phyloP scores from a whole-genome alignment of 2,329 filamentous ascomycete genomes.

The Esteya vermicola region DNA sequence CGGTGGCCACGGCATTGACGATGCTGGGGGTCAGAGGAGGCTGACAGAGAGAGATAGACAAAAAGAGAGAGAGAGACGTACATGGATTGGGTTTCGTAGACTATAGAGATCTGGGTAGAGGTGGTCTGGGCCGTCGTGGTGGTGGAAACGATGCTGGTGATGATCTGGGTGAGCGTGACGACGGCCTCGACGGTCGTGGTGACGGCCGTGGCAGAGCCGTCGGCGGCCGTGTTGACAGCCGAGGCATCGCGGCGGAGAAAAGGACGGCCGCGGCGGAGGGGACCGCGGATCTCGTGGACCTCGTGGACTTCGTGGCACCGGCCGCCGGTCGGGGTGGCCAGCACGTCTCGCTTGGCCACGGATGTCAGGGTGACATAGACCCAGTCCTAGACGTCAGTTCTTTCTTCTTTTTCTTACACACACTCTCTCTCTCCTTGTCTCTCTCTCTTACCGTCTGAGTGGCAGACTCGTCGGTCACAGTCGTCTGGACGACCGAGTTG shows the following conservation, averaged over 20 bases:
- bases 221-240: neutral
- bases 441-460: constrained; percentile 10
- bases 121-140: constrained; percentile 1
- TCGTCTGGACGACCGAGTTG: constrained; percentile 7
- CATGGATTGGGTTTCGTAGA: constrained; percentile 8
- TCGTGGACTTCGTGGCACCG: too few species aligned
- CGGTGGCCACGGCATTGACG: constrained; percentile 9
- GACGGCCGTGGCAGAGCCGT: constrained; percentile 1
- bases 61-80: constrained; percentile 3
- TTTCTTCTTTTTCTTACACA: too few species aligned
- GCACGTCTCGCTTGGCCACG: constrained; percentile 2
- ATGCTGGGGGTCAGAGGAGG: constrained; percentile 1
- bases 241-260: neutral
- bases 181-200: constrained; percentile 5
- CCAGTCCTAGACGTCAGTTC: constrained; percentile 6
- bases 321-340: too few species aligned
- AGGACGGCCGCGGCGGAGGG: neutral
- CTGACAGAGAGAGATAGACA: neutral
- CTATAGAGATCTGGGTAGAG: constrained; percentile 2
- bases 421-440: too few species aligned
- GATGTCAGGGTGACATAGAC: constrained; percentile 6
- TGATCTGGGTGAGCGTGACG: constrained; percentile 4
- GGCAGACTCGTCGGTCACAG: constrained; percentile 6
- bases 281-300: too few species aligned
- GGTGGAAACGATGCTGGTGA: neutral